Conservation (phyloP, 2,329 filamentous ascomycete species). For the Aspergillus fischeri region DNA sequence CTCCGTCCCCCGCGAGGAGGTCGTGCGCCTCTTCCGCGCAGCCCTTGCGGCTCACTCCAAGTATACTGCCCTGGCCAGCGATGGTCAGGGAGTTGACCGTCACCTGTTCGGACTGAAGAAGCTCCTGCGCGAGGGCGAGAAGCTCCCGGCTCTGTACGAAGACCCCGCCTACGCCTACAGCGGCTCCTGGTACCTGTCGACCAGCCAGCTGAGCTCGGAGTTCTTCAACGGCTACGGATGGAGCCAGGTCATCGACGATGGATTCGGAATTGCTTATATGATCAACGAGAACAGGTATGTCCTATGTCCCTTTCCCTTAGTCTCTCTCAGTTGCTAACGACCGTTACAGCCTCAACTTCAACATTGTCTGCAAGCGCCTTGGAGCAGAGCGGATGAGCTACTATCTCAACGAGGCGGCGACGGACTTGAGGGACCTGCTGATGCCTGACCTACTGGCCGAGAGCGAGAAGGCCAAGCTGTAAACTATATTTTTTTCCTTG, state of each 20-base stretch:
- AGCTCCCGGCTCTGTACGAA: conserved; percentile 75
- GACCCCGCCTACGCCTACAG: conserved; percentile 85
- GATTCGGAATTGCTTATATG: conserved; percentile 99
- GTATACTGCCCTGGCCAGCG: conserved; percentile 84
- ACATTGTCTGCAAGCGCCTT: conserved; percentile 89
- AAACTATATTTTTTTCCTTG: conserved; percentile 28
- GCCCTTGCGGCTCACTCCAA: conserved; percentile 79
- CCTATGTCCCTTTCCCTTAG: background rate
- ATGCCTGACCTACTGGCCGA: conserved; percentile 65
- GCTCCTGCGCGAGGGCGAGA: conserved; percentile 73
- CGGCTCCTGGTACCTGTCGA: conserved; percentile 82
- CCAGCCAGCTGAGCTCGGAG: conserved; percentile 86
- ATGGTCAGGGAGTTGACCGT: conserved; percentile 90
- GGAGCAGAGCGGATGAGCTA: conserved; percentile 92
- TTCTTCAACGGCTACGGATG: conserved; percentile 99
- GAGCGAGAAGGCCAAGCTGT: conserved; percentile 81
- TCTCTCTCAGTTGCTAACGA: conserved; percentile 7
- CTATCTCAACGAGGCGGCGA: conserved; percentile 89
- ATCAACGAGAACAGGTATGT: conserved; percentile 93
- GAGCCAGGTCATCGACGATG: conserved; percentile 94
- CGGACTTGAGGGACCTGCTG: conserved; percentile 83
- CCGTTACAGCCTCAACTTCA: conserved; percentile 78
- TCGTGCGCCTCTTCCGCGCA: conserved; percentile 71
- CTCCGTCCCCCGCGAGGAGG: conserved; percentile 58
- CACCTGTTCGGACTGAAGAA: conserved; percentile 98